Evolutionary conservation across 176 grass and related monocot species (phyloP).

Genomic region (bread wheat (Triticum aestivum)): IWGSC_CS_RefSeq_v2.1 NC_057802.1:558608758-558609257

Average conservation of each 20-base stretch:
- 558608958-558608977: constrained; percentile 48
- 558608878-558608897: constrained; percentile 57
- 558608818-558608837: constrained; percentile 53
- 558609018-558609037: neutral
- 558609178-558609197: neutral
- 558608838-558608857: constrained; percentile 47
- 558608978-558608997: too few species aligned
- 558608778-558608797: constrained; percentile 14
- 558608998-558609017: neutral
- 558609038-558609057: neutral
- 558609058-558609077: neutral
- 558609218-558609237: neutral
- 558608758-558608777: constrained; percentile 28
- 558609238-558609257: neutral
- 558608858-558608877: constrained; percentile 32
- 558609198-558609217: constrained; percentile 34
- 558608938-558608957: constrained; percentile 54
- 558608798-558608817: constrained; percentile 34
- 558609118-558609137: neutral
- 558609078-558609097: neutral
- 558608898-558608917: constrained; percentile 28
- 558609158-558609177: neutral
- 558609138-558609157: neutral
- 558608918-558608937: constrained; percentile 48
- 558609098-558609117: neutral